A percentile compares a stretch with the other conserved stretches of the same genome.
Conservation (phyloP, 2,329 filamentous ascomycete genomes). For the Diplodia mutila region DNA sequence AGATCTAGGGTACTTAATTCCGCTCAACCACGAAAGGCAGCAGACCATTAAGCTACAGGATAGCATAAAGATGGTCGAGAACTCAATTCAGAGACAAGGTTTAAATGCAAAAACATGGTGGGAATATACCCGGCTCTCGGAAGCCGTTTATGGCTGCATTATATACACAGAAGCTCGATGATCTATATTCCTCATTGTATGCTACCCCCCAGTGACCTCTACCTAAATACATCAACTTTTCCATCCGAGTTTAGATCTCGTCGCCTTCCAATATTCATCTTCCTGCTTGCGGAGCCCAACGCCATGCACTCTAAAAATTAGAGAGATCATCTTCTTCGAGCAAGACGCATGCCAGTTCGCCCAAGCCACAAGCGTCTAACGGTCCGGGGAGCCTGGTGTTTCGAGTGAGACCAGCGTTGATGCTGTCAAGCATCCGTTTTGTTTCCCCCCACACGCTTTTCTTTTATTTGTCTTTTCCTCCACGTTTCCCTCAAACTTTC, state of each 20-base stretch:
- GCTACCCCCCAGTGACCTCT: neutral
- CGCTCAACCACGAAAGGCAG: neutral
- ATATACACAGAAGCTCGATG: neutral
- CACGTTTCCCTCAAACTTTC: neutral
- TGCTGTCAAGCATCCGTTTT: too few relatives aligned
- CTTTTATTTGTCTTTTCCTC: neutral
- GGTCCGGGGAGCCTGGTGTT: too few relatives aligned
- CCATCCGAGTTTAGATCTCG: neutral
- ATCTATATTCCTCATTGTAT: neutral
- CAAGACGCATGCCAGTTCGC: neutral
- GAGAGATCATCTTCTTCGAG: neutral
- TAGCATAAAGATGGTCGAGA: neutral
- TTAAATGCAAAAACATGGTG: neutral
- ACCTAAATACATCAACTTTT: neutral
- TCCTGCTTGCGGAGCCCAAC: neutral
- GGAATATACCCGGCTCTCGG: neutral
- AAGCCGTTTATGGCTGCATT: neutral
- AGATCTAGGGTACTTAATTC: too few relatives aligned
- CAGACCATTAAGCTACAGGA: too few relatives aligned
- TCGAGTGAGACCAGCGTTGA: too few relatives aligned
- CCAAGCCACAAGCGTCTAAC: neutral
- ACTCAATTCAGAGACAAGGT: neutral
- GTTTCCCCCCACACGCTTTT: neutral
- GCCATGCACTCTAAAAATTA: neutral
- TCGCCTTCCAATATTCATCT: neutral